A percentile compares a stretch with the other conserved stretches of the same genome.
Evolutionary conservation across 192 early-diverging fungal species (phyloP).

Genomic region (Neocallimastix lanati): DNA sequence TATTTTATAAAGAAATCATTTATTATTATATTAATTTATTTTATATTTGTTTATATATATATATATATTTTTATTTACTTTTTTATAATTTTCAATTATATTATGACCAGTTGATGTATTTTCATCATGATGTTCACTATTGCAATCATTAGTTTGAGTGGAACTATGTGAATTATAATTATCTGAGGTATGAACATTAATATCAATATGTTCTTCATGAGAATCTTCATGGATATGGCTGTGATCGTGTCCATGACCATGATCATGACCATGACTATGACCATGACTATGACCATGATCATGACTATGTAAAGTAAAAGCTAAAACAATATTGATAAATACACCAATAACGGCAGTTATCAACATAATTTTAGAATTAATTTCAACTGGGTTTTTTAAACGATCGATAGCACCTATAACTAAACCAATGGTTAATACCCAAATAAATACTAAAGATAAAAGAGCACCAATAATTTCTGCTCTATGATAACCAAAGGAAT

Average conservation of each 20-base stretch:
- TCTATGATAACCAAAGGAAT: slow-evolving; percentile 57
- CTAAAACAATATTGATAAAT: slow-evolving; percentile 52
- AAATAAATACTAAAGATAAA: slow-evolving; percentile 53
- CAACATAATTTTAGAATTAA: slow-evolving; percentile 53
- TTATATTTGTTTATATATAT: too few species aligned
- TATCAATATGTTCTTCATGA: background rate
- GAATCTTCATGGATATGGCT: too few species aligned
- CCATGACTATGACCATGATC: slow-evolving; percentile 18
- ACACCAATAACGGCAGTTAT: slow-evolving; percentile 50
- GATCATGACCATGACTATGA: background rate
- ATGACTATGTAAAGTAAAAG: slow-evolving; percentile 7
- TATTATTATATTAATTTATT: too few species aligned
- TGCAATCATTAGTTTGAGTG: slow-evolving; percentile 7
- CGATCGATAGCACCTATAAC: slow-evolving; percentile 52
- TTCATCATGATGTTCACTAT: slow-evolving; percentile 7
- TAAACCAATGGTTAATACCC: slow-evolving; percentile 46
- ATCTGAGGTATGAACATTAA: too few species aligned
- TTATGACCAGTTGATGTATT: background rate
- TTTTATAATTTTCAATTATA: background rate
- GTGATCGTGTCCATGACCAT: too few species aligned
- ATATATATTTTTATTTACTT: too few species aligned
- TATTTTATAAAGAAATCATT: too few species aligned
- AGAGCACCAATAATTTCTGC: slow-evolving; percentile 65
- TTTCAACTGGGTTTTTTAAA: slow-evolving; percentile 31
- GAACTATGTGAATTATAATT: slow-evolving; percentile 14